Base-by-base conservation (phyloP, 306 rosid species). In the Luffa acutangula region DNA sequence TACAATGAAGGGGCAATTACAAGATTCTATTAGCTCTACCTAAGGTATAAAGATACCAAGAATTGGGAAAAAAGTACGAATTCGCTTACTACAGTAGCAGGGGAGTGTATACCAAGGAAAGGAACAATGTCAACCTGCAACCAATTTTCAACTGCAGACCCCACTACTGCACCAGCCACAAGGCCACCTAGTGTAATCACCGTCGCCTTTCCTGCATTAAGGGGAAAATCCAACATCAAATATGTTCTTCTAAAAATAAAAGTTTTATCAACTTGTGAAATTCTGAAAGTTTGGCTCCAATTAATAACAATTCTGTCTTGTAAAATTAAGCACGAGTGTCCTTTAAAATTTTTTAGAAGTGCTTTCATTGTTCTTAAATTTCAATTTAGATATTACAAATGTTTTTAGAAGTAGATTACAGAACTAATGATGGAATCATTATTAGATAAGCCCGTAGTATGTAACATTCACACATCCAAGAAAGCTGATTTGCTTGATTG, bases 91-190 rank as follows among this genome's bases (percentile, higher is more conserved):
- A 95, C 91, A 62, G 97, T 92, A 79, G 97, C 99, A 84, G 99
- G 99, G 79, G 96, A 93, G 85, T 88, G 94, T 79, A 95, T 83
- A 80, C 97, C 99, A 70, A 95, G 90, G 86, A 95, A 91, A 46
- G 99, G 99, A 83, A 95, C 97, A 77, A 95, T 76, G 84, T 95
- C 99, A 39, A 95, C 99, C 85, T 95, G 99, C 86, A 95, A 86
- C 97, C 93, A 95, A 86, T 82, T 93, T 89, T 95, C 99, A 76
- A 95, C 91, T 12, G 86, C 91, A 75, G 99, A 93, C 43, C 99
- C 99, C 76, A 93, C 96, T 57, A 90, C 96, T 0, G 97, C 99
- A 3, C 99, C 97, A 20, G 91, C 93, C 57, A 91, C 86, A 51
- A 95, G 97, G 80, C 99, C 99, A 67, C 97, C 97, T n/a, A 95